Evolutionary conservation across 768 basidiomycete genomes (phyloP), one percentile per base, ranked within the genome.

Genomic region (Psilocybe subaeruginosa): DNA sequence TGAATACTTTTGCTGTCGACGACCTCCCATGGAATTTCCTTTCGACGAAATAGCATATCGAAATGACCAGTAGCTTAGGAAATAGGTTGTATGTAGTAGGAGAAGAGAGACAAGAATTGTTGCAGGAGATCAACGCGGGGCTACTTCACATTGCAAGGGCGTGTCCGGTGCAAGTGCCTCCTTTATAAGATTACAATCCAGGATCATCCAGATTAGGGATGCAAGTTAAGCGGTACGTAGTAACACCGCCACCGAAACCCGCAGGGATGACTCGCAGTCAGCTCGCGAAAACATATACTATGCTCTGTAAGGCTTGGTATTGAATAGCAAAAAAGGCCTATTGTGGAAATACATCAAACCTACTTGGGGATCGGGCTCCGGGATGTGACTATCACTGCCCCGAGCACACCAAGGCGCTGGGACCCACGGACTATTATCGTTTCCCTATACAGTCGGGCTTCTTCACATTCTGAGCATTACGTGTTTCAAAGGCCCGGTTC

Each of bases 21-120:
- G 45, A 92, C 90, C 75, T 93, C 91, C 91, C 91, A 93, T 39
- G 89, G 84, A 8, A 76, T 75, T 68, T 88, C 84, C 63, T 79
- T 83, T 61, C 85, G 80, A 62, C 84, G 81, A 66, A 89, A 82
- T 66, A 82, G 77, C 66, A 81, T 73, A 70, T 54, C 53, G 64
- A 49, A 43, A 46, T 58, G 54, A 56, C 45, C 54, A 64, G 57
- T 23, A 43, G 55, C 47, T 19, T 41, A 33, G 48, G 43, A 53
- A 45, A 52, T 61, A 45, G 30, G 33, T 35, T 56, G 58, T 33
- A 61, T 53, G 46, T 60, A 29, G 60, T 58, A 49, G 59, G 53
- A 17, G 62, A 46, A 35, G 48, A 43, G 49, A 46, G 33, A 41
- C 19, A 58, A 23, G 29, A 30, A 31, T 47, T 54, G 64, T 31